Percentiles rank a stretch among this genome's conserved stretches.
Evolutionary conservation across 768 basidiomycete genomes (phyloP).

Genomic region (Hemileccinum impolitum): DNA sequence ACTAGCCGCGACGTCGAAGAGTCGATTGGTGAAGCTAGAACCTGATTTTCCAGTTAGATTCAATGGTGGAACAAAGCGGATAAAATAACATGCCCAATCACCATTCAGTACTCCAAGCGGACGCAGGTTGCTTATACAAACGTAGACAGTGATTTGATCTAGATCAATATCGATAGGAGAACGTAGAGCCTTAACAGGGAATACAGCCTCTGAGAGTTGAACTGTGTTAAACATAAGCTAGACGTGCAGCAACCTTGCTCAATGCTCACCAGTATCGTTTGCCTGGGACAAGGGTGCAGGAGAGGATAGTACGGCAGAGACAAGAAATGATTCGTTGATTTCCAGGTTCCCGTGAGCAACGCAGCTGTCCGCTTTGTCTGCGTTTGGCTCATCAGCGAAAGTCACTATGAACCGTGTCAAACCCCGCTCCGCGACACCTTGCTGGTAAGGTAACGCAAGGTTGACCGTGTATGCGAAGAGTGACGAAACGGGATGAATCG

Average conservation of each 20-base stretch:
- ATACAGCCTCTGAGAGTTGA: constrained; percentile 13
- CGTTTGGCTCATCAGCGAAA: constrained; percentile 22
- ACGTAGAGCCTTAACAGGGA: constrained; percentile 32
- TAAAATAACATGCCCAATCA: constrained; percentile 62
- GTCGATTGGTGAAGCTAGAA: constrained; percentile 40
- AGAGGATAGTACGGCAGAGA: constrained; percentile 41
- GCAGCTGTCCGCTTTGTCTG: constrained; percentile 4
- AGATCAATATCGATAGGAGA: constrained; percentile 31
- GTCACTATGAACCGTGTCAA: constrained; percentile 54
- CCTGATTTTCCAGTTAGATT: constrained; percentile 36
- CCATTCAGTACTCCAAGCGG: constrained; percentile 65
- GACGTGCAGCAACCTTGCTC: background rate
- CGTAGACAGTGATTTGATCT: constrained; percentile 58
- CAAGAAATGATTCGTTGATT: constrained; percentile 72
- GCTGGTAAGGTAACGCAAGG: constrained; percentile 68
- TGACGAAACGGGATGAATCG: constrained; percentile 8
- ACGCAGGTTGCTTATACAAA: constrained; percentile 61
- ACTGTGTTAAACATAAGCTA: background rate
- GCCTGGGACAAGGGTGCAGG: constrained; percentile 9
- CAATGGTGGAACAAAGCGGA: background rate
- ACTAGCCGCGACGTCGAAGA: constrained; percentile 48
- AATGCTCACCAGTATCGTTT: constrained; percentile 8
- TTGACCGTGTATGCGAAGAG: constrained; percentile 46
- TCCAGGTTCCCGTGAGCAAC: constrained; percentile 47
- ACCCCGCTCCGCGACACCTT: constrained; percentile 54